Evolutionary conservation across 2,329 filamentous ascomycete genomes (phyloP).

Genomic region (Ophiobolus disseminans): DNA sequence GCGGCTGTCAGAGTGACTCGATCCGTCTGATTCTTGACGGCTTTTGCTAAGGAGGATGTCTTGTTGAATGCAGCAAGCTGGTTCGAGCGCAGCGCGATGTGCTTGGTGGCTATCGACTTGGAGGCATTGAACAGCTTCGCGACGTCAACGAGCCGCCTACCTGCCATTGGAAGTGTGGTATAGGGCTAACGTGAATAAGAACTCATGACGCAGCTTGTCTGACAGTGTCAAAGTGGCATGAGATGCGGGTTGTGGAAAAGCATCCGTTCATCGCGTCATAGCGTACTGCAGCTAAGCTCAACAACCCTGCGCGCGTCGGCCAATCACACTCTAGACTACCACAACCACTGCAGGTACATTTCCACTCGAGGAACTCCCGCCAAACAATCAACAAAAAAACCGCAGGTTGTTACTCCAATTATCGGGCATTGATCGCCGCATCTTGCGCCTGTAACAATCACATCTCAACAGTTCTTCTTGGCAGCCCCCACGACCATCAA

Average conservation of each 20-base stretch:
- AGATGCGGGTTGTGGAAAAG: constrained; percentile 17
- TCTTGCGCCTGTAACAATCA: not conserved
- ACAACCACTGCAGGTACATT: constrained; percentile 9
- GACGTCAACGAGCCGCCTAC: constrained; percentile 59
- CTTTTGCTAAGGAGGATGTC: constrained; percentile 70
- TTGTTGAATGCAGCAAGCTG: constrained; percentile 69
- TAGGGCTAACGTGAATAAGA: constrained; percentile 22
- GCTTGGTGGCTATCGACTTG: constrained; percentile 58
- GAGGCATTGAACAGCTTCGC: constrained; percentile 59
- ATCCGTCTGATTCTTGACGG: constrained; percentile 67
- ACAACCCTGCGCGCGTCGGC: not conserved
- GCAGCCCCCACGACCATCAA: no score
- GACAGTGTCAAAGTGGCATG: constrained; percentile 1
- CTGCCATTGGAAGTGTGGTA: constrained; percentile 53
- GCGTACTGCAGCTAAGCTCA: constrained; percentile 30
- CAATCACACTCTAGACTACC: constrained; percentile 2
- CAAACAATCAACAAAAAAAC: not conserved
- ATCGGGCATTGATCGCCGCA: not conserved
- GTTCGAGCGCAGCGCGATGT: constrained; percentile 64
- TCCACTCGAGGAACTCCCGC: not conserved
- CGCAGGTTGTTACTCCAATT: no score
- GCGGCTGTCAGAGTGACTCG: constrained; percentile 66
- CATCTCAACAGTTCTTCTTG: no score
- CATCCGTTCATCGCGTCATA: constrained; percentile 38
- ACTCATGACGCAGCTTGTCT: constrained; percentile 23